phyloP scores from a whole-genome alignment of 192 early-diverging fungal genomes.

The Geranomyces variabilis region DNA sequence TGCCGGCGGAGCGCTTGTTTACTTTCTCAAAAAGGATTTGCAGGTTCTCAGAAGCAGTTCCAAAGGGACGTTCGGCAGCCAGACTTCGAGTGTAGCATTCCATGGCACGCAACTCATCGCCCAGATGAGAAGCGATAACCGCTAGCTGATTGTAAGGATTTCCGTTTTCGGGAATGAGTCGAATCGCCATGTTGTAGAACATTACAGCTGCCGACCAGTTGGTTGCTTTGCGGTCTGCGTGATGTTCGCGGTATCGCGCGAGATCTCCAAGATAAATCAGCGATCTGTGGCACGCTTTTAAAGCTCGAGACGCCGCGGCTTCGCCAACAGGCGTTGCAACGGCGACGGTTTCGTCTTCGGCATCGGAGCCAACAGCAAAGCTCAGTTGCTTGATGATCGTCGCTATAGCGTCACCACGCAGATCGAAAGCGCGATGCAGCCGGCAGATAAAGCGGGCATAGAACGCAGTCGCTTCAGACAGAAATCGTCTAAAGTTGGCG shows the following conservation, averaged over 20 bases:
- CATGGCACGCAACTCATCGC: constrained; percentile 33
- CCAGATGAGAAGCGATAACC: constrained; percentile 62
- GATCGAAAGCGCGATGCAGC: constrained; percentile 17
- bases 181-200: constrained; percentile 68
- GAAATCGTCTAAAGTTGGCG: constrained; percentile 32
- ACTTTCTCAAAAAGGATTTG: constrained; percentile 39
- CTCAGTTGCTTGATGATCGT: neutral
- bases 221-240: constrained; percentile 56
- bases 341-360: no score
- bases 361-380: neutral
- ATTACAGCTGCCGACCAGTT: constrained; percentile 60
- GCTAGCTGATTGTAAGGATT: constrained; percentile 82
- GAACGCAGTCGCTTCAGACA: constrained; percentile 32
- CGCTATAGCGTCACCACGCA: neutral
- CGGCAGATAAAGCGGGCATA: constrained; percentile 36
- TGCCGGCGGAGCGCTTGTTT: constrained; percentile 6
- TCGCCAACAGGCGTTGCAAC: no score
- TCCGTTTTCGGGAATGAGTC: constrained; percentile 61
- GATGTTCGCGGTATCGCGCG: constrained; percentile 68
- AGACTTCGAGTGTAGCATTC: constrained; percentile 43
- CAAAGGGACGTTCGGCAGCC: constrained; percentile 30
- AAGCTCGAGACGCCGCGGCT: neutral
- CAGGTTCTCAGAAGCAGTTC: constrained; percentile 44
- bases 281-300: constrained; percentile 40
- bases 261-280: constrained; percentile 73